Base-by-base conservation (phyloP, 2,329 filamentous ascomycete species). In the Aspergillus arachidicola region DNA sequence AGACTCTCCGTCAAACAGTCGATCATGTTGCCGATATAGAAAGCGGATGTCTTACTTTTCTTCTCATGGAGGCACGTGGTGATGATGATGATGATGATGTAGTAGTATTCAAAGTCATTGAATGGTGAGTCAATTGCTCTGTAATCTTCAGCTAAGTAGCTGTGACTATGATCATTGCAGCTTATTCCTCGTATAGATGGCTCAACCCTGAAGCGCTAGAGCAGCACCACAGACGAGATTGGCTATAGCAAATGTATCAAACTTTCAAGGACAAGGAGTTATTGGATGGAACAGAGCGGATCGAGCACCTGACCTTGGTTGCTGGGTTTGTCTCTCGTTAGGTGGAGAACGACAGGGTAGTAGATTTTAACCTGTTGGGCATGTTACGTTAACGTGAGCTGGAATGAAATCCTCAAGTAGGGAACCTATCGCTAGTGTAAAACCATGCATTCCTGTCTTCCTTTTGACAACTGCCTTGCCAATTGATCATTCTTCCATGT, bases 261-360 rank as follows among this genome's bases (percentile, higher is more conserved):
- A 36, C 36, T 16, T 63, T 63, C 19, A n/a, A 45, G 5, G 41
- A 53, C 21, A 32, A 59, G 43, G 7, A 53, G 2, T 10, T 63
- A 26, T 32, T 57, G 38, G 51, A 50, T 9, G 32, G 45, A 0
- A 58, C 57, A 34, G 57, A 59, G 57, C 48, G 53, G 21, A 62
- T 62, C n/a, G 57, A 62, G 14, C 28, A 56, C 46, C 21, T 63
- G 51, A 60, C 41, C 6, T 38, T 60, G 2, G 36, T 59, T 36
- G 26, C 51, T 23, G 61, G 51, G 1, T 63, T 60, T 53, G 34
- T 26, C 3, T 30, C 57, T 16, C 51, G 57, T 1, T 57, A 63
- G 11, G 21, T 16, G 19, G 30, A 6, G 26, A 38, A 16, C 12
- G 19, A 12, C 19, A 21, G 6, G 50, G n/a, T 23, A 36, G 3